Base-by-base conservation (phyloP, 106 monocot genomes). In the Ottelia alismoides region DNA sequence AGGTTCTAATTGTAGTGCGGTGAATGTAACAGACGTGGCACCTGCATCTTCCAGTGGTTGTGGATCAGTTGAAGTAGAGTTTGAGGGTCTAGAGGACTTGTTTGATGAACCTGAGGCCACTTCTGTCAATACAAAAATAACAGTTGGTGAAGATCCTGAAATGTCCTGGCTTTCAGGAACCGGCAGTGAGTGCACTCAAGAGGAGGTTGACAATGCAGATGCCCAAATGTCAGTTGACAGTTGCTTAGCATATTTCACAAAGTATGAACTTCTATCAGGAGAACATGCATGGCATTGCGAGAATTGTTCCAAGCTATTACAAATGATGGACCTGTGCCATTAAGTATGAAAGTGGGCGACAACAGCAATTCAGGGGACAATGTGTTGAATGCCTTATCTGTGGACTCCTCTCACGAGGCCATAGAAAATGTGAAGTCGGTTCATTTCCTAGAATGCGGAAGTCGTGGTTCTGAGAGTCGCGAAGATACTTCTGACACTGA, bases 251-350 rank as follows among this genome's bases (percentile, higher is more conserved):
- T 75, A 79, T 64, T 90, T 90, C 35, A 90, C 90, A 21, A 91
- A 83, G 51, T 63, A 79, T 1, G 98, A 99, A 57, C 61, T 90
- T 56, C 66, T 99, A 21, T 61, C 77, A 62, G 75, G 66, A 58
- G 88, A 94, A 35, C 88, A 94, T 57, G 86, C 85, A 10, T 99
- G 90, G 90, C 57, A 79, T 62, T 99, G 98, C 63, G 90, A 99
- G 52, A 72, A 59, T 21, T 99, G 98, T 68, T 79, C 85, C 49
- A 65, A 76, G 63, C n/a, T n/a, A n/a, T n/a, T n/a, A n/a, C n/a
- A n/a, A n/a, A n/a, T n/a, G n/a, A n/a, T n/a, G n/a, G n/a, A n/a
- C n/a, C n/a, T n/a, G n/a, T n/a, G n/a, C n/a, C n/a, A n/a, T n/a
- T n/a, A n/a, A n/a, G n/a, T n/a, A n/a, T n/a, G n/a, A n/a, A n/a